These are phyloP conservation scores for Boletus reticulatus DNA, from an alignment of 768 basidiomycete species.

Conservation along the genomic window DNA sequence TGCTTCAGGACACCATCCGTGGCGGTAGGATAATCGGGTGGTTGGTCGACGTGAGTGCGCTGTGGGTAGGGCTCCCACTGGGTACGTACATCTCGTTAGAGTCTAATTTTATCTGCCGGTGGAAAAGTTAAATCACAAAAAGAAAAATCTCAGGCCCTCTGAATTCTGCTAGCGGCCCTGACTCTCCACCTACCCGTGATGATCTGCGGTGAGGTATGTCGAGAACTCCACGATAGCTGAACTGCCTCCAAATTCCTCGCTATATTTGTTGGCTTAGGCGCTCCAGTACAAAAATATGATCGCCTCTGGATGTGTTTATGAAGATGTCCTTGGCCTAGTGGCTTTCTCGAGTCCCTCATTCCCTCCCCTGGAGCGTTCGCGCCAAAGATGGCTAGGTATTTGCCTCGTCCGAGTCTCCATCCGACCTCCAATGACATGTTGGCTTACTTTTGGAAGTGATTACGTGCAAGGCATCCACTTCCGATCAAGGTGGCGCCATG, in stretches of 20 bases:
- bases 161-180: too few species aligned
- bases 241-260: neutral
- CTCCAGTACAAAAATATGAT: too few species aligned
- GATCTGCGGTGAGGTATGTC: neutral
- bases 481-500: neutral
- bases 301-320: neutral
- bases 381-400: neutral
- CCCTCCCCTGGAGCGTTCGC: neutral
- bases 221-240: too few species aligned
- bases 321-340: neutral
- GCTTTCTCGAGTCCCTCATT: neutral
- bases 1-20: neutral
- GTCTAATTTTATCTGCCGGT: neutral
- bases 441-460: neutral
- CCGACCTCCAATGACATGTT: constrained; percentile 1
- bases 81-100: neutral
- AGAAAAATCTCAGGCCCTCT: too few species aligned
- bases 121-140: too few species aligned
- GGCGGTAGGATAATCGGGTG: neutral
- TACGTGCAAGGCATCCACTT: neutral
- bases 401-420: neutral
- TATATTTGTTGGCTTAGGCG: neutral
- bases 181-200: too few species aligned
- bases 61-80: neutral
- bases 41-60: neutral